Conservation (phyloP, 2,329 filamentous ascomycete genomes). For the Cercospora nicotianae region DNA sequence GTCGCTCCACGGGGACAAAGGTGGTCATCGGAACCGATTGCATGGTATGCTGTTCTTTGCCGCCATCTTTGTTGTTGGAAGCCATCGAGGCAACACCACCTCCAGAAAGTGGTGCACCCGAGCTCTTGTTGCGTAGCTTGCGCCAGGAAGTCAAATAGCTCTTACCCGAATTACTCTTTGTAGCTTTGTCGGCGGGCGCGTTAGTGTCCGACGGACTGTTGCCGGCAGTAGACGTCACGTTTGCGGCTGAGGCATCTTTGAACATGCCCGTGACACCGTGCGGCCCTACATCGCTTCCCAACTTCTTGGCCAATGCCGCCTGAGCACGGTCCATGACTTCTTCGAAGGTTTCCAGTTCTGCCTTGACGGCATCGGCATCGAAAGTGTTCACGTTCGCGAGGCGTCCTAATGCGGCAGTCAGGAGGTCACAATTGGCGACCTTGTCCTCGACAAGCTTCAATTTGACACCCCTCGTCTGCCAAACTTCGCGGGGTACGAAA, state of each 20-base stretch:
- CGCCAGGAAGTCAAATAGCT: slow-evolving; percentile 84
- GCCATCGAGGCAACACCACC: slow-evolving; percentile 8
- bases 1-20: slow-evolving; percentile 63
- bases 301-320: slow-evolving; percentile 70
- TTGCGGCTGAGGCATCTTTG: slow-evolving; percentile 58
- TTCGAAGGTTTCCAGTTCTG: slow-evolving; percentile 92
- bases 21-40: slow-evolving; percentile 62
- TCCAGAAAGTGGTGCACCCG: slow-evolving; percentile 49
- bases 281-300: slow-evolving; percentile 90
- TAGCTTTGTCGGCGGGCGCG: slow-evolving; percentile 40
- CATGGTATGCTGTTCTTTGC: slow-evolving; percentile 61
- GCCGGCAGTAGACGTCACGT: slow-evolving; percentile 21
- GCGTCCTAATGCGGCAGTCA: slow-evolving; percentile 75
- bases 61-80: slow-evolving; percentile 45
- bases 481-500: slow-evolving; percentile 89
- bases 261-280: slow-evolving; percentile 72
- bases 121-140: slow-evolving; percentile 86
- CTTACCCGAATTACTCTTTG: slow-evolving; percentile 65
- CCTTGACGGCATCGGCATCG: slow-evolving; percentile 86
- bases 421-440: slow-evolving; percentile 82
- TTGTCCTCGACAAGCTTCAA: slow-evolving; percentile 91
- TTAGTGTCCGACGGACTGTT: slow-evolving; percentile 34
- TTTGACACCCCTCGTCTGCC: slow-evolving; percentile 91
- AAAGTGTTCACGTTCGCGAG: slow-evolving; percentile 80
- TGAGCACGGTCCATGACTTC: slow-evolving; percentile 84